Base-by-base conservation (phyloP, 495 filamentous ascomycete species). In the Elasticomyces elasticus region DNA sequence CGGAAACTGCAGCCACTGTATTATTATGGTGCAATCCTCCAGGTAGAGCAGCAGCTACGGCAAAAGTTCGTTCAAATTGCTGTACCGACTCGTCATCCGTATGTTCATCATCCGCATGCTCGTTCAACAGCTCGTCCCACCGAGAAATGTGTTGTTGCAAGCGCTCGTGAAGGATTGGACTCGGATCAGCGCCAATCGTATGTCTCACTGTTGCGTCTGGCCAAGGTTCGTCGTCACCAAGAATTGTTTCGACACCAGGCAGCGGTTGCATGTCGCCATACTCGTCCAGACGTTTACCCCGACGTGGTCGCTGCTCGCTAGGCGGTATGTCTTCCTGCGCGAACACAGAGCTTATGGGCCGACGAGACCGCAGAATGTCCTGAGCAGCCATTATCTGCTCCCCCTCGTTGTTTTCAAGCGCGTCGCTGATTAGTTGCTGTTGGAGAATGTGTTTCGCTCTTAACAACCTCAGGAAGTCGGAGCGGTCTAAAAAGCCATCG, bases 391-490 rank as follows among this genome's bases (percentile, higher is more conserved):
- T 5, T 11, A 38, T 48, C 17, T 53, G 49, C 12, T 62, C 59
- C 51, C 94, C 87, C 58, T 94, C 86, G 64, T 89, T 76, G 2
- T 79, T 81, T 22, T 86, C 83, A 40, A 95, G 75, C 61, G 94
- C 84, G 57, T 96, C 89, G 43, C 78, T 77, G 31, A 89, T 87
- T 59, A 94, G 79, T 63, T 94, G 84, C 59, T 87, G 83, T 62
- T 83, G 91, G 1, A 95, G 76, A 3, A 84, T 80, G 64, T 95
- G 95, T 64, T 87, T 92, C 1, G 89, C 89, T 19, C 86, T 76
- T 72, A 97, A 95, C 64, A 99, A 82, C 22, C 89, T 83, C 23
- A 96, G 71, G 60, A 95, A 95, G 67, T 99, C 94, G 44, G 86
- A 85, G 7, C 94, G 76, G 60, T 83, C 84, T 19, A 96, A 82